Evolutionary conservation across 768 basidiomycete species (phyloP).

Genomic region (Suillus fuscotomentosus): DNA sequence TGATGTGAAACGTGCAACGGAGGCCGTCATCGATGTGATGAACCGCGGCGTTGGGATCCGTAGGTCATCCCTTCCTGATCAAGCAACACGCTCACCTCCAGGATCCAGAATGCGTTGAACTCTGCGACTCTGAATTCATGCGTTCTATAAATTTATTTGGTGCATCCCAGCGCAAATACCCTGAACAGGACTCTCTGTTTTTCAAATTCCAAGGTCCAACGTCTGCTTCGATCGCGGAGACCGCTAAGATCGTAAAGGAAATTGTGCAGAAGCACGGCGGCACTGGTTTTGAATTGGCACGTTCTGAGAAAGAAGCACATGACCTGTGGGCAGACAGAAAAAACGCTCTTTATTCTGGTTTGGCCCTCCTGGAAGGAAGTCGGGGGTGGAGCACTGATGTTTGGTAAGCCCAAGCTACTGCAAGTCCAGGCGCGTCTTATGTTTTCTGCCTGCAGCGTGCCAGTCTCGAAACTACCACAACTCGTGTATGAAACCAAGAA

Average conservation of each 20-base stretch:
- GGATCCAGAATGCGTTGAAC: conserved; percentile 74
- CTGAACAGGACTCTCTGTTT: conserved; percentile 69
- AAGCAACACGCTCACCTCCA: neutral
- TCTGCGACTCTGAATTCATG: conserved; percentile 74
- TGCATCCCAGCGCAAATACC: conserved; percentile 53
- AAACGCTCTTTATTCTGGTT: conserved; percentile 56
- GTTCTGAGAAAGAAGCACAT: conserved; percentile 59
- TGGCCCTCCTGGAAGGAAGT: conserved; percentile 56
- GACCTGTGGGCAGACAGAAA: conserved; percentile 76
- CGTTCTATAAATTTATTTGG: conserved; percentile 56
- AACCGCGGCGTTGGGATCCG: conserved; percentile 76
- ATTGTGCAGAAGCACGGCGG: conserved; percentile 68
- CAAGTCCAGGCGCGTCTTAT: neutral
- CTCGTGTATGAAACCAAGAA: conserved; percentile 69
- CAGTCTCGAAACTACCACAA: conserved; percentile 62
- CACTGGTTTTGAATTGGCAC: conserved; percentile 63
- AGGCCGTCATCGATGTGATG: conserved; percentile 71
- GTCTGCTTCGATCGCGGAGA: conserved; percentile 55
- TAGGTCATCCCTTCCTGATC: conserved; percentile 33
- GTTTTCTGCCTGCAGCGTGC: conserved; percentile 39
- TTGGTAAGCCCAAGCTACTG: conserved; percentile 42
- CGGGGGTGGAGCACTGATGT: conserved; percentile 76
- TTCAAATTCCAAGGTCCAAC: conserved; percentile 85
- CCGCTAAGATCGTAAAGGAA: conserved; percentile 54
- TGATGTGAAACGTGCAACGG: conserved; percentile 67